Base-by-base conservation (phyloP, 306 rosid species). In the Prunus davidiana region DNA sequence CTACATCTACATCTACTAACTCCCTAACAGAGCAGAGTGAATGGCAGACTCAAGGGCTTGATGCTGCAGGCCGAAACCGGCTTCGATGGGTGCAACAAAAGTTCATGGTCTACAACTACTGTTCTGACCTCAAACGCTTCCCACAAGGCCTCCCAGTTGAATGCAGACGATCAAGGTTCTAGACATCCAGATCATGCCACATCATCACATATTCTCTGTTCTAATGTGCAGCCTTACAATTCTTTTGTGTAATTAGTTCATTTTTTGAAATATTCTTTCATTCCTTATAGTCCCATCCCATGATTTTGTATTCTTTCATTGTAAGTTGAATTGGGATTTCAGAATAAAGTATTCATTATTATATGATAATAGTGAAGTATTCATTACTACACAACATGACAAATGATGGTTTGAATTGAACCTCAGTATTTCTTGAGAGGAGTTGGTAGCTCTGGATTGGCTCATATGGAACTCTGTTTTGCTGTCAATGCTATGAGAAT, bases 81-180 rank as follows among this genome's bases (percentile, higher is more conserved):
- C 63, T 87, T 38, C 55, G 83, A 34, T 87, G 91, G 91, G 88
- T 75, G 82, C 88, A 84, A 12, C 76, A 80, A 19, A 84, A 84
- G 57, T 80, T 61, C 83, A 82, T 87, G 91, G 61, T 87, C 18
- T 87, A 87, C 76, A 78, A 87, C 68, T 84, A 84, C 76, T 87
- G 91, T 76, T 47, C 64, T 12, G 91, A 87, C 58, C 51, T 47
- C 50, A 82, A 80, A 32, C 75, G 88, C 20, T 87, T 84, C 63
- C 82, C 88, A 8, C 72, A 84, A 50, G 87, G 85, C 47, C 62
- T 80, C 43, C 91, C 91, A 14, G 60, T 67, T 18, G 91, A 87
- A 67, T 87, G 91, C 81, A 76, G 66, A 66, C 14, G 51, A 32
- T 76, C 81, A 0, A 63, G 78, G 74, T 81, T 81, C 60, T 73